These are phyloP conservation scores for Monascus purpureus DNA, from an alignment of 495 filamentous ascomycete genomes.

Conservation along the genomic window DNA sequence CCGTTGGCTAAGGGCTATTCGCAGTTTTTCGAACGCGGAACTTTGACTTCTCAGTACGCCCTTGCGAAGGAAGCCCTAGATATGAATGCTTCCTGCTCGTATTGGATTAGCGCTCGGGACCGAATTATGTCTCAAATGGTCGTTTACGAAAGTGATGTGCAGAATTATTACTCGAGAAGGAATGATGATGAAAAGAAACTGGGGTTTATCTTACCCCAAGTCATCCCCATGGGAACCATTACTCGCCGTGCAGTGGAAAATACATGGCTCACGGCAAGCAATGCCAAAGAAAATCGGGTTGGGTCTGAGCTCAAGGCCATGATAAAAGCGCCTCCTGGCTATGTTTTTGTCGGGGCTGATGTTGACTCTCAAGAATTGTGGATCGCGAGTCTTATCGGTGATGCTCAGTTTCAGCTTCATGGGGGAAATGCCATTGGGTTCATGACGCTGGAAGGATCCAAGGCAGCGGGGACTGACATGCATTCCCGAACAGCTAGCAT, in stretches of 20 bases:
- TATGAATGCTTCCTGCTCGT: constrained; percentile 97
- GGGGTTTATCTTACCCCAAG: constrained; percentile 91
- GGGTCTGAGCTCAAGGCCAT: constrained; percentile 96
- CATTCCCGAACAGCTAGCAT: constrained; percentile 90
- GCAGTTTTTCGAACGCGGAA: constrained; percentile 80
- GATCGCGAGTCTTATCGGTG: constrained; percentile 92
- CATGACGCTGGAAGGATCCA: constrained; percentile 96
- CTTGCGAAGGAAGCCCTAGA: constrained; percentile 90
- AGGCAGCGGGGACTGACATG: constrained; percentile 82
- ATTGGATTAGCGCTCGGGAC: constrained; percentile 93
- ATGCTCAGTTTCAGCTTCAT: constrained; percentile 85
- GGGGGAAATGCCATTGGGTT: constrained; percentile 96
- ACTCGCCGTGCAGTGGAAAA: constrained; percentile 95
- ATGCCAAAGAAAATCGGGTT: constrained; percentile 88
- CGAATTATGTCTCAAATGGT: constrained; percentile 89
- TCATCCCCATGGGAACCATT: constrained; percentile 98
- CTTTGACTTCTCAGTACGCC: constrained; percentile 67
- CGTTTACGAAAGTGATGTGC: constrained; percentile 59
- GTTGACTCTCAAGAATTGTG: constrained; percentile 98
- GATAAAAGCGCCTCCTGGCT: constrained; percentile 81
- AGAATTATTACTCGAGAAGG: constrained; percentile 6
- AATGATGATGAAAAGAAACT: constrained; percentile 18
- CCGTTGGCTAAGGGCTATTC: constrained; percentile 87
- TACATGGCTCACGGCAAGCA: constrained; percentile 95
- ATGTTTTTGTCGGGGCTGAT: constrained; percentile 90